Evolutionary conservation across 106 monocot genomes (phyloP).

Genomic region (Apostasia ramifera): DNA sequence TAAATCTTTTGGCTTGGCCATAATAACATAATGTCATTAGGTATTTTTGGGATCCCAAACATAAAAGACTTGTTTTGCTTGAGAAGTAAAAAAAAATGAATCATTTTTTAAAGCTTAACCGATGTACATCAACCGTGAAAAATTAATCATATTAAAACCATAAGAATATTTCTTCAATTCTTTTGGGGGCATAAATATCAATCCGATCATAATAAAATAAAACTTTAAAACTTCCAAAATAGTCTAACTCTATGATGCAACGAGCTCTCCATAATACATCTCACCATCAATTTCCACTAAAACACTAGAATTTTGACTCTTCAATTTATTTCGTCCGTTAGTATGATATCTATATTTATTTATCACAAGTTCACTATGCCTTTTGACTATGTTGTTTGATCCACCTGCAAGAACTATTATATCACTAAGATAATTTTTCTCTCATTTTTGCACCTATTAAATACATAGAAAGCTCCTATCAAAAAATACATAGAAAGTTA

Average conservation of each 20-base stretch:
- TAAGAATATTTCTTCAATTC: neutral
- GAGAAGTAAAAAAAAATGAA: neutral
- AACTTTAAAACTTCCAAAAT: neutral
- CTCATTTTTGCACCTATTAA: no score
- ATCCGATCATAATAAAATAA: neutral
- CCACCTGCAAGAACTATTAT: neutral
- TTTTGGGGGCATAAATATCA: neutral
- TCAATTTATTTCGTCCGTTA: neutral
- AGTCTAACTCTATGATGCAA: neutral
- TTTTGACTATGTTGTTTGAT: no score
- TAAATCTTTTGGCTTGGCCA: no score
- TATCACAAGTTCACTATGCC: neutral
- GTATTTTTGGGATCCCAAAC: neutral
- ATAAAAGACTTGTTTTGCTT: constrained; percentile 6
- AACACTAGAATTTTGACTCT: neutral
- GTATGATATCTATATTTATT: neutral
- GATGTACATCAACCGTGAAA: neutral
- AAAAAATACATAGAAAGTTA: no score
- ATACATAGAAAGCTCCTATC: no score
- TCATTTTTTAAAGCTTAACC: neutral
- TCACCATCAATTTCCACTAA: neutral
- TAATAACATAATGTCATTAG: neutral
- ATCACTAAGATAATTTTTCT: no score
- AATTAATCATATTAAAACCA: neutral
- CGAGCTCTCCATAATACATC: neutral